phyloP scores from a whole-genome alignment of 1,139 yeast genomes.

The Tardiomyces digboiensis region DNA sequence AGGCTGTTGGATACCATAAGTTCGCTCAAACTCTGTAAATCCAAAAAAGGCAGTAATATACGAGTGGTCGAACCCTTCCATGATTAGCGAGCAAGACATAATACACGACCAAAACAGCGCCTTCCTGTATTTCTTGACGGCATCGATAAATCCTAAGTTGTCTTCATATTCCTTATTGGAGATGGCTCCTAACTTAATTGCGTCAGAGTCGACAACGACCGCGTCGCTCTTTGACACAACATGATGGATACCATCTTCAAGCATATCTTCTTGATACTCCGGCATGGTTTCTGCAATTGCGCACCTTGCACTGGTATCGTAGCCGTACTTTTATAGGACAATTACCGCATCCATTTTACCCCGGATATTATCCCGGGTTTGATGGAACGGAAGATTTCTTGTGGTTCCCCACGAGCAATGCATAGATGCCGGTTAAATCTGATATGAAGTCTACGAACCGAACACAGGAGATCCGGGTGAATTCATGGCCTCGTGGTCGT shows the following conservation, averaged over 20 bases:
- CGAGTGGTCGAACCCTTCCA: conserved; percentile 39
- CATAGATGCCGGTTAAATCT: no score
- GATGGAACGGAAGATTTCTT: no score
- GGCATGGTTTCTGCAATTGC: no score
- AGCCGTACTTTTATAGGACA: no score
- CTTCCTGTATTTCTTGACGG: conserved; percentile 28
- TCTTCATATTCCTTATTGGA: conserved; percentile 8
- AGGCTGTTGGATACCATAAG: conserved; percentile 25
- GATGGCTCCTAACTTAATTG: background rate
- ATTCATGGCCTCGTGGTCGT: no score
- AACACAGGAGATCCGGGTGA: no score
- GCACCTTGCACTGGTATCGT: no score
- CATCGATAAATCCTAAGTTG: conserved; percentile 34
- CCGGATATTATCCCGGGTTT: no score
- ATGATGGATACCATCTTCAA: background rate
- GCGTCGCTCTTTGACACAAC: background rate
- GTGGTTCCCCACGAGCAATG: no score
- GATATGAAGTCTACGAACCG: no score
- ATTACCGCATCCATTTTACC: no score
- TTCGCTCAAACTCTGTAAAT: conserved; percentile 31
- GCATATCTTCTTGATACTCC: background rate
- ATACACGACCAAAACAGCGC: conserved; percentile 31
- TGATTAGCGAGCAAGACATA: conserved; percentile 32
- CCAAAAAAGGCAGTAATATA: conserved; percentile 34
- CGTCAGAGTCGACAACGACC: background rate